Percentiles rank a stretch among this genome's conserved stretches.
Conservation (phyloP, 805 yeast genomes). For the Metschnikowia proteae region DNA sequence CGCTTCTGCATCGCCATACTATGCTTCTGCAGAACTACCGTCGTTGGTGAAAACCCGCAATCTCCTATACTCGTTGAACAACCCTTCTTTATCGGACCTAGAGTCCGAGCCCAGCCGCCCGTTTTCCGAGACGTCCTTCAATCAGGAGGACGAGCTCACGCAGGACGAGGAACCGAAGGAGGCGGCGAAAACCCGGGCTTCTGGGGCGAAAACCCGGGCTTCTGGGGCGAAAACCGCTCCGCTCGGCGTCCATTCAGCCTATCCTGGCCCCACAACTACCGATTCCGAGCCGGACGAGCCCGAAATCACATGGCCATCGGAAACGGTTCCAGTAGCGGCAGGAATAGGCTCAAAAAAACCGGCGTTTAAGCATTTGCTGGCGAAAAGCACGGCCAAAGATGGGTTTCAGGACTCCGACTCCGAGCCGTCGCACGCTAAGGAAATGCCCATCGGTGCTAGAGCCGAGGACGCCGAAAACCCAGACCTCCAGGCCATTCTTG, state of each 20-base stretch:
- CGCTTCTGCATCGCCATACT: neutral
- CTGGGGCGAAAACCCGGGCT: neutral
- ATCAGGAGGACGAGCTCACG: constrained; percentile 13
- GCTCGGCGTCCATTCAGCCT: neutral
- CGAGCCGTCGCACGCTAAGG: neutral
- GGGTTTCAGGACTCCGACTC: constrained; percentile 1
- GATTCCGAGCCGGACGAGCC: neutral
- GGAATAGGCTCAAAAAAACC: neutral
- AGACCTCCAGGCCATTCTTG: constrained; percentile 14
- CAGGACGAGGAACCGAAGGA: neutral
- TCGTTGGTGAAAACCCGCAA: constrained; percentile 21
- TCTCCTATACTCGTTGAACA: constrained; percentile 33
- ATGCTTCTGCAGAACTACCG: constrained; percentile 3
- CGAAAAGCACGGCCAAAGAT: neutral
- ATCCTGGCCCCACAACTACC: neutral
- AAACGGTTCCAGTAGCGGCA: neutral
- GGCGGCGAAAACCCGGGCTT: neutral
- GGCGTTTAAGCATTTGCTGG: neutral
- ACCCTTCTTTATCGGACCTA: constrained; percentile 36
- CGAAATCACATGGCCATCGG: too few relatives aligned
- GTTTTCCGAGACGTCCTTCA: constrained; percentile 10
- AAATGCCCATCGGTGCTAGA: constrained; percentile 3
- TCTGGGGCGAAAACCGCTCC: too few relatives aligned
- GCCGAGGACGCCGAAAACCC: neutral
- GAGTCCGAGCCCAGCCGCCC: constrained; percentile 21